Evolutionary conservation across 768 basidiomycete species (phyloP), one percentile per base, ranked within the genome.

Genomic region (Pulveroboletus sp.): DNA sequence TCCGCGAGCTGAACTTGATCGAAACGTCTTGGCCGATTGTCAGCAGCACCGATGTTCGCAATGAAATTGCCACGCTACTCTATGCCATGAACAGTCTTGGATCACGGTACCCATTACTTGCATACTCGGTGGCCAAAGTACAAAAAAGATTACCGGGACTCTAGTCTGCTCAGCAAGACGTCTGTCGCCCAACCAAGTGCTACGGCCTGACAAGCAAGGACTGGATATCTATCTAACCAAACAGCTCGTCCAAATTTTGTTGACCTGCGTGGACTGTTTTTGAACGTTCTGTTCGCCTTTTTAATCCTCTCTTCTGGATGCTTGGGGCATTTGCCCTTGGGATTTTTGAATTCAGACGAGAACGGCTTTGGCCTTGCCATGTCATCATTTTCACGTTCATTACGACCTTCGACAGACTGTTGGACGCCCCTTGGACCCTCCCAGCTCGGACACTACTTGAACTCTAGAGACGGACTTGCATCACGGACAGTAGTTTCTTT

Each of bases 1-100:
- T 85, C 46, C 75, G 78, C 38, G 84, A 89, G 63, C 73, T 86
- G n/a, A 75, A 81, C 47, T 66, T 78, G 49, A 69, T 84, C 45
- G 82, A 84, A 61, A 65, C 76, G 13, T 74, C 84, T 36, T 88
- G 85, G 83, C 76, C 83, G 9, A 69, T 78, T 33, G 70, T 78
- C 54, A 77, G 78, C 60, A 74, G 72, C 49, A 68, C 75, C 47
- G 84, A 86, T 51, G 67, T 83, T 46, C 80, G 81, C 53, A 77
- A 71, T 58, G 84, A 87, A 51, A 77, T 86, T 37, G 74, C 72
- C 31, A 73, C 78, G 15, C 64, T 89, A 44, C 70, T 84, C 27
- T 83, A 77, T 56, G 83, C 81, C 53, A 79, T 88, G 77, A 81
- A 73, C 50, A 77, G 71, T 49, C 76, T 88, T 39, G 75, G 77